Evolutionary conservation across 805 yeast genomes (phyloP).

Genomic region (Saccharomyces mikatae): DNA sequence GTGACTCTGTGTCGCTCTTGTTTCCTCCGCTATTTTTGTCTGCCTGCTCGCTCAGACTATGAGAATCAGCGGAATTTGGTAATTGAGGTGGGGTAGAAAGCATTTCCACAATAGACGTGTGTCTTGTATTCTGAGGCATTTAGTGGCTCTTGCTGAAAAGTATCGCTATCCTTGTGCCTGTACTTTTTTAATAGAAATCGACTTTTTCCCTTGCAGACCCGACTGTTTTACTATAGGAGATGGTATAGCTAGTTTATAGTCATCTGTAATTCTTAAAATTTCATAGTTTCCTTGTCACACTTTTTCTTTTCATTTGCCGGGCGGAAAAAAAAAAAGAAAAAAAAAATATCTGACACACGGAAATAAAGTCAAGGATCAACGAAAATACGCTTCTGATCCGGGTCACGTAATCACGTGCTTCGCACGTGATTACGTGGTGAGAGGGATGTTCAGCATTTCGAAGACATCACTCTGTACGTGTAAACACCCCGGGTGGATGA

Average conservation of each 20-base stretch:
- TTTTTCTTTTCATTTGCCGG: neutral
- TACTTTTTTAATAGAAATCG: neutral
- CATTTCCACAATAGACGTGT: slow-evolving; percentile 68
- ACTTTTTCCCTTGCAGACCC: neutral
- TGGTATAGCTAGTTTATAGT: neutral
- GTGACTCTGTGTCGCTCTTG: neutral
- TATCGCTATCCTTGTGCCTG: neutral
- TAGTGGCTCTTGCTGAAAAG: neutral
- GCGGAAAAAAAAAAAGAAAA: neutral
- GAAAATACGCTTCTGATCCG: neutral
- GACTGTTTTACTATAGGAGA: neutral
- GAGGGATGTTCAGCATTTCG: too few relatives aligned
- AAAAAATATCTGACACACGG: neutral
- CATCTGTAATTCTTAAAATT: neutral
- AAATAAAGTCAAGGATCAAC: neutral
- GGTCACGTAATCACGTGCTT: neutral
- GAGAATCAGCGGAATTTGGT: slow-evolving; percentile 19
- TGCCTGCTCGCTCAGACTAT: neutral
- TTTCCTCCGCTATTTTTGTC: neutral
- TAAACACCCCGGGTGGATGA: neutral
- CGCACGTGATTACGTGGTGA: too few relatives aligned
- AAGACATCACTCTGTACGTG: neutral
- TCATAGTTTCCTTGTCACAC: neutral
- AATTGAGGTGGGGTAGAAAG: slow-evolving; percentile 70
- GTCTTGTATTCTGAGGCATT: slow-evolving; percentile 28